Percentiles rank a stretch among this genome's conserved stretches.
Conservation (phyloP, 805 yeast species). For the Cyberlindnera subsufficiens region DNA sequence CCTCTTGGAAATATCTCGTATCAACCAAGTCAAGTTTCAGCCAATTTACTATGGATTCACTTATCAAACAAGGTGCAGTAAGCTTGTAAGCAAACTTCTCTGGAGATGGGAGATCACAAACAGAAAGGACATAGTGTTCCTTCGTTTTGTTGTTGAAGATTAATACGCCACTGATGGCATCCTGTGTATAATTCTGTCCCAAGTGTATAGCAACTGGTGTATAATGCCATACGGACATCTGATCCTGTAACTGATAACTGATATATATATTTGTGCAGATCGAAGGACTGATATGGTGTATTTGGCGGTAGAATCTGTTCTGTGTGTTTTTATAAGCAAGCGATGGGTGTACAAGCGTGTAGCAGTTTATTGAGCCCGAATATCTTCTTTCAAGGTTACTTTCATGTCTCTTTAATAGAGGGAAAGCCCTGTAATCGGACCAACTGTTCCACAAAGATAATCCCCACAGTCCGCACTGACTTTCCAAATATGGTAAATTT, state of each 20-base stretch:
- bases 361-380: too few species aligned
- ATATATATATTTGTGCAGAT: neutral
- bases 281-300: too few species aligned
- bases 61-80: conserved; percentile 9
- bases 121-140: conserved; percentile 15
- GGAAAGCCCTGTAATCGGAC: too few species aligned
- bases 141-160: conserved; percentile 7
- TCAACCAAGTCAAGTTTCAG: conserved; percentile 7
- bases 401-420: too few species aligned
- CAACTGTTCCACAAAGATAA: too few species aligned
- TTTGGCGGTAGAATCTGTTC: neutral
- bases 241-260: neutral
- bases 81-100: conserved; percentile 12
- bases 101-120: conserved; percentile 12
- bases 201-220: conserved; percentile 23
- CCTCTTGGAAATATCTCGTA: conserved; percentile 1
- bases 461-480: too few species aligned
- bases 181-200: conserved; percentile 2
- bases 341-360: too few species aligned
- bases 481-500: too few species aligned
- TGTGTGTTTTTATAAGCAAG: too few species aligned
- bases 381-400: too few species aligned
- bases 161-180: conserved; percentile 22
- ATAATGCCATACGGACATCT: conserved; percentile 17
- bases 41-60: conserved; percentile 17